Evolutionary conservation across 2,329 filamentous ascomycete species (phyloP).

Genomic region (Lecanicillium sp.): DNA sequence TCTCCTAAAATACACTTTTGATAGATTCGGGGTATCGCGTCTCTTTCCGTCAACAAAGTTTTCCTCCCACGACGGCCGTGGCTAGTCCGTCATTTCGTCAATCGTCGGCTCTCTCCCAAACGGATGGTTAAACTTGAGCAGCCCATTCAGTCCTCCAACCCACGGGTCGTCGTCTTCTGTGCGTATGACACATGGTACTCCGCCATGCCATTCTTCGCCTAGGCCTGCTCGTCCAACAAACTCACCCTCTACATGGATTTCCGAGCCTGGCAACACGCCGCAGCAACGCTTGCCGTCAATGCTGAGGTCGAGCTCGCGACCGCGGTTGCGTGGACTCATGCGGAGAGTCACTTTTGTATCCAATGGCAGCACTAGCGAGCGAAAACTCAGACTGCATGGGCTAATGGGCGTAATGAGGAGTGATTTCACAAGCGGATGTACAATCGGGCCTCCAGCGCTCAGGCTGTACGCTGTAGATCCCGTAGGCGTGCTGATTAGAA

Average conservation of each 20-base stretch:
- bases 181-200: constrained; percentile 86
- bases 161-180: constrained; percentile 77
- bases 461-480: constrained; percentile 93
- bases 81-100: constrained; percentile 20
- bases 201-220: constrained; percentile 55
- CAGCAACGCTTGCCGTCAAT: constrained; percentile 66
- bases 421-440: constrained; percentile 84
- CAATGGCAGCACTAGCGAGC: constrained; percentile 80
- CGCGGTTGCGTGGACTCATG: constrained; percentile 72
- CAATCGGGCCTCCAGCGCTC: constrained; percentile 86
- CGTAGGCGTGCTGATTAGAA: constrained; percentile 88
- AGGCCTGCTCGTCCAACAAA: constrained; percentile 46
- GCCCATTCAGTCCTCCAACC: constrained; percentile 87
- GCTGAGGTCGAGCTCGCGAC: constrained; percentile 68
- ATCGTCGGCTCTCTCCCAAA: constrained; percentile 53
- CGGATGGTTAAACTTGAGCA: constrained; percentile 96
- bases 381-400: constrained; percentile 82
- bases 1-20: too few relatives aligned
- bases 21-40: too few relatives aligned
- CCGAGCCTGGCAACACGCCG: constrained; percentile 65
- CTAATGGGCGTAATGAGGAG: constrained; percentile 91
- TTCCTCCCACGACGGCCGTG: too few relatives aligned
- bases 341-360: constrained; percentile 77
- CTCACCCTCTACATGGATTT: constrained; percentile 84
- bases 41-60: too few relatives aligned